Percentiles rank a stretch among this genome's conserved stretches.
Conservation (phyloP, 2,329 filamentous ascomycete genomes). For the Pseudocercospora eumusae region DNA sequence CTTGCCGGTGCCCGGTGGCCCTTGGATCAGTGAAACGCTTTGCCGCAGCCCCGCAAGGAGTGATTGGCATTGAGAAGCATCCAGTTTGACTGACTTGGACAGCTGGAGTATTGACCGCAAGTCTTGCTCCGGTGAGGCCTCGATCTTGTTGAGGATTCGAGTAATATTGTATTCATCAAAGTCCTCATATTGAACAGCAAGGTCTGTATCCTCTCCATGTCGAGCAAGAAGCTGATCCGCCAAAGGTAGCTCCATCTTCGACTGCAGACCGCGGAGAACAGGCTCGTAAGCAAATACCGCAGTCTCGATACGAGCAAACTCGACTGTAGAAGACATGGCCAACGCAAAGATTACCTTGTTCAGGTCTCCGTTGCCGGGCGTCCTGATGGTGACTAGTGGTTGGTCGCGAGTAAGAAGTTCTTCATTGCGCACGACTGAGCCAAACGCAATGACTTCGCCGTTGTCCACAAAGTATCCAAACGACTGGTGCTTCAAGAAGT, state of each 20-base stretch:
- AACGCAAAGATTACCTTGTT: background rate
- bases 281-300: conserved; percentile 70
- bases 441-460: background rate
- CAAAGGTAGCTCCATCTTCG: conserved; percentile 50
- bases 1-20: background rate
- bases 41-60: background rate
- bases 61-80: conserved; percentile 45
- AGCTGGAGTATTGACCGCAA: conserved; percentile 40
- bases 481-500: background rate
- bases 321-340: conserved; percentile 6
- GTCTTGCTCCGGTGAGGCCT: conserved; percentile 30
- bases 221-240: conserved; percentile 18
- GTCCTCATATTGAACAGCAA: background rate
- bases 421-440: background rate
- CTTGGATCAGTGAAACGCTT: background rate
- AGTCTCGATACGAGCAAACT: conserved; percentile 64
- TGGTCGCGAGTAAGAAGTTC: background rate
- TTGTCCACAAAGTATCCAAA: background rate
- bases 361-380: background rate
- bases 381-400: background rate
- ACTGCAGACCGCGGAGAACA: conserved; percentile 62
- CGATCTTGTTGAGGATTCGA: background rate
- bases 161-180: background rate
- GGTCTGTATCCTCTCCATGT: background rate
- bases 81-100: conserved; percentile 45